Conservation (phyloP, 1,284 basidiomycete species). For the Pyrrhoderma noxium region DNA sequence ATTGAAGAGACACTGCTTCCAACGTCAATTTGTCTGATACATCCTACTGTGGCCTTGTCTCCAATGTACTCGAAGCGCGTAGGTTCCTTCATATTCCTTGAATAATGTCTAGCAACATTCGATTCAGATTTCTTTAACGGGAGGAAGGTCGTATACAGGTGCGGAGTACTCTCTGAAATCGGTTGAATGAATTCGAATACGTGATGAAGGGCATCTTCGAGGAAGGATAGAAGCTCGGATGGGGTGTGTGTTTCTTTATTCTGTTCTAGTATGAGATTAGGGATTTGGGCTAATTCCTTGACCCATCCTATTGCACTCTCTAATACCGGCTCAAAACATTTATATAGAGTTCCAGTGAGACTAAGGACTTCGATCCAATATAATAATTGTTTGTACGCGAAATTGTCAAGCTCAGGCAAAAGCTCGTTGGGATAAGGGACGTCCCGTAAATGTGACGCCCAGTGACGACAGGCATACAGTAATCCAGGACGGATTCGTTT, state of each 20-base stretch:
- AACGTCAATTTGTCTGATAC: not conserved
- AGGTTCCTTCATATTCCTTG: not conserved
- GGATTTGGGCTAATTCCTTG: not conserved
- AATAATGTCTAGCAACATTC: not conserved
- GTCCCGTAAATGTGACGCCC: too few relatives aligned
- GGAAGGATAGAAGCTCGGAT: too few relatives aligned
- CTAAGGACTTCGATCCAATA: constrained; percentile 5
- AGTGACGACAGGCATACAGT: too few relatives aligned
- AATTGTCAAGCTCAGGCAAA: too few relatives aligned
- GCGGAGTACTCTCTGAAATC: too few relatives aligned
- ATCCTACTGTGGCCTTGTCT: not conserved
- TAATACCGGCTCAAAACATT: not conserved
- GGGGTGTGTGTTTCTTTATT: not conserved
- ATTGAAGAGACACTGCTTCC: not conserved
- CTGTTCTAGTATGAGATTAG: not conserved
- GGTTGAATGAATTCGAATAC: too few relatives aligned
- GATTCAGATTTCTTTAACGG: too few relatives aligned
- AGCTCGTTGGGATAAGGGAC: too few relatives aligned
- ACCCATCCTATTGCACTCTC: not conserved
- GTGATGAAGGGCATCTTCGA: too few relatives aligned
- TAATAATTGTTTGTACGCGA: not conserved
- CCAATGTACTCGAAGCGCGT: not conserved
- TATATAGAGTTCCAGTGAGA: not conserved
- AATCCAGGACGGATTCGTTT: too few relatives aligned
- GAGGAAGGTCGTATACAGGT: too few relatives aligned